Evolutionary conservation across 2,329 filamentous ascomycete genomes (phyloP).

Genomic region (Phyllachora maydis): DNA sequence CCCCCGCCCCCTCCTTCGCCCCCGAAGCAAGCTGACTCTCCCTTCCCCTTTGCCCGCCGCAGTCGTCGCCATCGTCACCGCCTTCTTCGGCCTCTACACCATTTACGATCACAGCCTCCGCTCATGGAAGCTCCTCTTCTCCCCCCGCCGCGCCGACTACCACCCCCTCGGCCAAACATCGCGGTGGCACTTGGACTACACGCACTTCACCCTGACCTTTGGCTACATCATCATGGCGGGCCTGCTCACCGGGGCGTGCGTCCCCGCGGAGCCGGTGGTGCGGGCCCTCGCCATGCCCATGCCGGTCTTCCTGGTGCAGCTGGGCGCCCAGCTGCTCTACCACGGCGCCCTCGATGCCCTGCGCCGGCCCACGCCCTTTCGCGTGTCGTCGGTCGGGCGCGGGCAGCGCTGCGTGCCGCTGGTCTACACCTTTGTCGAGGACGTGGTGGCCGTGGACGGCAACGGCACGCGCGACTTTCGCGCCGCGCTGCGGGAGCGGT

Average conservation of each 20-base stretch:
- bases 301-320: constrained; percentile 25
- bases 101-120: constrained; percentile 29
- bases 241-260: constrained; percentile 26
- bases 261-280: constrained; percentile 24
- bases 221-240: constrained; percentile 27
- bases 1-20: constrained; percentile 27
- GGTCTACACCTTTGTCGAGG: constrained; percentile 44
- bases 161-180: constrained; percentile 22
- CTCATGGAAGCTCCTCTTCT: constrained; percentile 23
- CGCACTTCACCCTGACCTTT: constrained; percentile 22
- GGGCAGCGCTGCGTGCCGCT: constrained; percentile 37
- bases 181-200: constrained; percentile 27
- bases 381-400: constrained; percentile 41
- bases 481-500: constrained; percentile 25
- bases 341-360: constrained; percentile 15
- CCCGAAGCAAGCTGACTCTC: constrained; percentile 17
- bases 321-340: constrained; percentile 18
- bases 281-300: constrained; percentile 28
- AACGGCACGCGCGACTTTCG: constrained; percentile 32
- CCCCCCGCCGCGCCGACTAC: constrained; percentile 19
- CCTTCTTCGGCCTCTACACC: constrained; percentile 32
- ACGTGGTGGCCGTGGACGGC: constrained; percentile 46
- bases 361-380: constrained; percentile 27
- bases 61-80: constrained; percentile 30
- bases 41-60: background rate